These are phyloP conservation scores for Phialophora macrospora DNA, from an alignment of 2,329 filamentous ascomycete genomes.

Conservation along the genomic window DNA sequence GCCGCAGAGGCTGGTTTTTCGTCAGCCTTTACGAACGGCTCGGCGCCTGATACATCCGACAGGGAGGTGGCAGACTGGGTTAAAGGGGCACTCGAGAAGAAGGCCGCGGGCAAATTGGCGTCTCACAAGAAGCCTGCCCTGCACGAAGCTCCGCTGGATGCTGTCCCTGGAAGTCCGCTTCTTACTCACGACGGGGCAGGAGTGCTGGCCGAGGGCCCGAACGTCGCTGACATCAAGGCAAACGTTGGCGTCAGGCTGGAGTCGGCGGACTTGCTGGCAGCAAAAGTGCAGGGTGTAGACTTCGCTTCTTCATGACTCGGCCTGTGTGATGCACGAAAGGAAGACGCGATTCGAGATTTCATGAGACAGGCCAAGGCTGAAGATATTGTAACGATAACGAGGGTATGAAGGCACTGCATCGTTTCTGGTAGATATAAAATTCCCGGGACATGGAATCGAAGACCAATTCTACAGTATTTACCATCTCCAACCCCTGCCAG, in stretches of 20 bases:
- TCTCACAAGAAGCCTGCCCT: constrained; percentile 74
- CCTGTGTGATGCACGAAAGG: constrained; percentile 5
- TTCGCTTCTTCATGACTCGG: constrained; percentile 30
- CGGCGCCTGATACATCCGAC: constrained; percentile 64
- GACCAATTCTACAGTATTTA: not conserved
- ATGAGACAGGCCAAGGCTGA: constrained; percentile 18
- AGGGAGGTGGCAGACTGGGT: constrained; percentile 89
- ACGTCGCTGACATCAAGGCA: constrained; percentile 23
- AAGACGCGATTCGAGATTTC: constrained; percentile 6
- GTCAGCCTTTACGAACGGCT: constrained; percentile 41
- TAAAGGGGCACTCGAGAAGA: constrained; percentile 68
- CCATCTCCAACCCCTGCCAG: not conserved
- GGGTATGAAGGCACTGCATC: constrained; percentile 23
- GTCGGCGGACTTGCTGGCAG: constrained; percentile 34
- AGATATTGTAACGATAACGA: constrained; percentile 34
- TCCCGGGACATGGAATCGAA: not conserved
- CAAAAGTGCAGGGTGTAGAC: constrained; percentile 37
- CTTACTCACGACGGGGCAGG: constrained; percentile 24
- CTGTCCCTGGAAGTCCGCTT: constrained; percentile 55
- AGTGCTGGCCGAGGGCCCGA: constrained; percentile 6
- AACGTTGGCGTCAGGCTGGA: constrained; percentile 36
- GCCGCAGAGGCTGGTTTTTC: constrained; percentile 47
- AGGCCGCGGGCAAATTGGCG: constrained; percentile 62
- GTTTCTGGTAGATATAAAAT: constrained; percentile 23
- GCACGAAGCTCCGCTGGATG: constrained; percentile 83